phyloP scores from a whole-genome alignment of 495 filamentous ascomycete genomes.

The Entonaema liquescens region DNA sequence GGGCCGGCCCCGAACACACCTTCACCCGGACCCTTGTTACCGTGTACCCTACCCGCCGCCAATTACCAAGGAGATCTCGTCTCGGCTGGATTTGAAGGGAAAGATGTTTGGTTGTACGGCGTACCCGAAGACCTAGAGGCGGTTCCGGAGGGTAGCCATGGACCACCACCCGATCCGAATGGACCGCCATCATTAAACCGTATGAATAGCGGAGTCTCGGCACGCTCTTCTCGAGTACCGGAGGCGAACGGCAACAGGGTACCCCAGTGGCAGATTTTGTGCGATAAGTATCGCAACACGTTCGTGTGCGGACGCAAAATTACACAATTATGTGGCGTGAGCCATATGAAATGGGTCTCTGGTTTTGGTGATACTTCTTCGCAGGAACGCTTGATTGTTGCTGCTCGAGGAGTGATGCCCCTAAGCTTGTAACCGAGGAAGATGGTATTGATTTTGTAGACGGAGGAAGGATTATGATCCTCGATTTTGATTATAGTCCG shows the following conservation, averaged over 20 bases:
- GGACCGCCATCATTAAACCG: slow-evolving; percentile 44
- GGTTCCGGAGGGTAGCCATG: slow-evolving; percentile 48
- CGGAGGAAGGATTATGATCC: slow-evolving; percentile 77
- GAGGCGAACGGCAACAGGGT: slow-evolving; percentile 52
- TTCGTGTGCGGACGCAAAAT: slow-evolving; percentile 69
- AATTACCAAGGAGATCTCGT: slow-evolving; percentile 76
- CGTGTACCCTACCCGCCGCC: slow-evolving; percentile 73
- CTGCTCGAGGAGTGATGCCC: slow-evolving; percentile 78
- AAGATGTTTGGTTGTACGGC: slow-evolving; percentile 82
- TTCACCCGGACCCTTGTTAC: slow-evolving; percentile 60
- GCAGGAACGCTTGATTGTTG: slow-evolving; percentile 72
- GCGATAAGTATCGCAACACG: slow-evolving; percentile 70
- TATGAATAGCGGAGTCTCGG: slow-evolving; percentile 53
- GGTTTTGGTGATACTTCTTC: slow-evolving; percentile 54
- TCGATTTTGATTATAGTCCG: slow-evolving; percentile 75
- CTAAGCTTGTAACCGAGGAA: slow-evolving; percentile 67
- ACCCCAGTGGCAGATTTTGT: slow-evolving; percentile 75
- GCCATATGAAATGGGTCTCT: slow-evolving; percentile 70
- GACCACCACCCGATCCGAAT: slow-evolving; percentile 40
- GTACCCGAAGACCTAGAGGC: slow-evolving; percentile 77
- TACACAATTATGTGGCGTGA: slow-evolving; percentile 63
- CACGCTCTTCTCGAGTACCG: slow-evolving; percentile 49
- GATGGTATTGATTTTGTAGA: slow-evolving; percentile 81
- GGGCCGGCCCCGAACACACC: slow-evolving; percentile 64
- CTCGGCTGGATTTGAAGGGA: slow-evolving; percentile 76